Evolutionary conservation across 139 green algal genomes (phyloP).

Genomic region (Tetradesmus lagerheimii): DNA sequence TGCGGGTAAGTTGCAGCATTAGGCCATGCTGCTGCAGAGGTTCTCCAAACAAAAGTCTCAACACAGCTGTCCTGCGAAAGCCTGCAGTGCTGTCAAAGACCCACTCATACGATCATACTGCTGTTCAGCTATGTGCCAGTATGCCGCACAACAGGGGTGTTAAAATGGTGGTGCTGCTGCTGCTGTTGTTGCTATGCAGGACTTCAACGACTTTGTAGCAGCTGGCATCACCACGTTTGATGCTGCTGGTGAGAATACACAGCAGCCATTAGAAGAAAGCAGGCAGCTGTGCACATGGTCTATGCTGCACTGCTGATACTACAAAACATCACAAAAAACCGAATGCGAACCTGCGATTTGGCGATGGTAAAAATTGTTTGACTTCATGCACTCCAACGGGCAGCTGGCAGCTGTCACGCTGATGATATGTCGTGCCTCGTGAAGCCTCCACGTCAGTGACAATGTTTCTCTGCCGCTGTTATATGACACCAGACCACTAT

Average conservation of each 20-base stretch:
- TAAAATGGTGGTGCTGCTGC: neutral
- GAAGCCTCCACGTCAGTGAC: too few species aligned
- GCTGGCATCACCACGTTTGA: slow-evolving; percentile 77
- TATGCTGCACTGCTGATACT: too few species aligned
- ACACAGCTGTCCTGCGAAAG: neutral
- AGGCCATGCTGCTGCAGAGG: too few species aligned
- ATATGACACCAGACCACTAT: slow-evolving; percentile 75
- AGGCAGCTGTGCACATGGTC: too few species aligned
- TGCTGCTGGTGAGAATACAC: slow-evolving; percentile 69
- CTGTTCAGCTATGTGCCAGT: neutral
- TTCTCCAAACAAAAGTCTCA: neutral
- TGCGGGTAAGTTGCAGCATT: slow-evolving; percentile 54
- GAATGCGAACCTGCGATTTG: too few species aligned
- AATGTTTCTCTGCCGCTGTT: slow-evolving; percentile 59
- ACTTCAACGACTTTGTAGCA: slow-evolving; percentile 68
- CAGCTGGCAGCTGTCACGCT: too few species aligned
- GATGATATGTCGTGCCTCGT: slow-evolving; percentile 31
- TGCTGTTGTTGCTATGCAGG: slow-evolving; percentile 33
- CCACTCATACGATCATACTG: too few species aligned
- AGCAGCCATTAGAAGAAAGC: too few species aligned
- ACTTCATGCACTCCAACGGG: too few species aligned
- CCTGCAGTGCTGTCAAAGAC: neutral
- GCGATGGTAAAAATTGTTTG: too few species aligned
- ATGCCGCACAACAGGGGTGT: neutral
- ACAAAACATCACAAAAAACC: too few species aligned